Evolutionary conservation across 2,329 filamentous ascomycete genomes (phyloP), one percentile per base, ranked within the genome.

Genomic region (Fusarium concolor): DNA sequence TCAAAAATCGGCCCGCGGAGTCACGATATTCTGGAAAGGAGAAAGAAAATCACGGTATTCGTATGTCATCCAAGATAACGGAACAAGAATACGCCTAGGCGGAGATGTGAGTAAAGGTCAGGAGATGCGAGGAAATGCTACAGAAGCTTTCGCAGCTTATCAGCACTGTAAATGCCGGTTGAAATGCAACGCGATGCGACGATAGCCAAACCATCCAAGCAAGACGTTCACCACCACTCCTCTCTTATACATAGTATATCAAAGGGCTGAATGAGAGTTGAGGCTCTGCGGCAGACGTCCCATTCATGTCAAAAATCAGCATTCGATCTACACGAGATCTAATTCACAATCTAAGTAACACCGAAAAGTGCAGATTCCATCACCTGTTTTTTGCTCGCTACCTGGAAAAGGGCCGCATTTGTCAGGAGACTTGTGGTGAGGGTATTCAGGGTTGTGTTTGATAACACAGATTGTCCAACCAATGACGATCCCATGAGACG

Each of bases 261-360:
- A 42, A 42, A 29, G 31, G 28, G 33, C 29, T 47, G 22, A 35
- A 61, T 61, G 56, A 51, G 44, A 51, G 28, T 38, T 56, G 53
- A 64, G 61, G 61, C 61, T 64, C 61, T 64, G 61, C 51, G 59
- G 59, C 35, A 64, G 28, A 39, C 44, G 52, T 37, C 24, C 20
- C 44, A 51, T 42, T 45, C 41, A 45, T n/a, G 31, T 64, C 44
- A 64, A 51, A 51, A 46, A 39, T 63, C 52, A 64, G 63, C 61
- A 64, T 64, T 22, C 26, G 59, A 64, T 64, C 61, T 64, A 57
- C 39, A 49, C 61, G 44, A 62, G 51, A 64, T 64, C 61, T 64
- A 43, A 44, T 41, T 43, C 31, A 28, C 44, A 64, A 64, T 63
- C 60, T 49, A 24, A 57, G 50, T 58, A 51, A 44, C 44, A 50